A percentile compares a stretch with the other conserved stretches of the same genome.
Conservation (phyloP, 805 yeast genomes). For the Zygosaccharomyces gambellarensis region DNA sequence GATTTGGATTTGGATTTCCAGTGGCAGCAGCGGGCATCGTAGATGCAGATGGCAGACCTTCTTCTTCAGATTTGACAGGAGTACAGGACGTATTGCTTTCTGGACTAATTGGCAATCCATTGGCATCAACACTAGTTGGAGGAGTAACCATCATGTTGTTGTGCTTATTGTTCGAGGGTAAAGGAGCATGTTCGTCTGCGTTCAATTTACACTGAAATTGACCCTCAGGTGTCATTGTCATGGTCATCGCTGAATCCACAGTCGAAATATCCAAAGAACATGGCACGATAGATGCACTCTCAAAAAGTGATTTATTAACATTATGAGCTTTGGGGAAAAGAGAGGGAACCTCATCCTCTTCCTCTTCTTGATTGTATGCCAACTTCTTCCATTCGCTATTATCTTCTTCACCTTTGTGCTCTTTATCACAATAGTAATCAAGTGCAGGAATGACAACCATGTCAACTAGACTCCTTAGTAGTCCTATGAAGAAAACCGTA, state of each 20-base stretch:
- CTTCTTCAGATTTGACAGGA: constrained; percentile 11
- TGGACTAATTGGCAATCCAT: constrained; percentile 21
- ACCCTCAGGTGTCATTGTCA: constrained; percentile 24
- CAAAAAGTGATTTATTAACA: constrained; percentile 18
- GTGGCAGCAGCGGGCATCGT: neutral
- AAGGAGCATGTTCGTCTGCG: neutral
- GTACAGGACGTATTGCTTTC: constrained; percentile 21
- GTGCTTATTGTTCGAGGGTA: neutral
- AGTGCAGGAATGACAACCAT: constrained; percentile 11
- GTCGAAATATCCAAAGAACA: constrained; percentile 25
- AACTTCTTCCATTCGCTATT: neutral
- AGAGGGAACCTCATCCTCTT: neutral
- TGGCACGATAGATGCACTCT: constrained; percentile 24
- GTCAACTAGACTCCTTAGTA: constrained; percentile 16
- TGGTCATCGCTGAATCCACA: constrained; percentile 22
- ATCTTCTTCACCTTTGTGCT: neutral
- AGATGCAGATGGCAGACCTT: neutral
- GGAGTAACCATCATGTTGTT: neutral
- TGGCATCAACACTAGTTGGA: constrained; percentile 2
- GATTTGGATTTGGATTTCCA: neutral
- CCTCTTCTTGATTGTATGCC: constrained; percentile 2
- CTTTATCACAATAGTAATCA: constrained; percentile 2
- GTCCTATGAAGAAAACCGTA: constrained; percentile 6
- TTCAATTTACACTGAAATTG: constrained; percentile 18
- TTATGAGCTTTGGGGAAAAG: constrained; percentile 26